Percentiles rank a stretch among this genome's conserved stretches.
These are phyloP conservation scores for Daedaleopsis nitida DNA, from an alignment of 768 basidiomycete species.

Conservation along the genomic window DNA sequence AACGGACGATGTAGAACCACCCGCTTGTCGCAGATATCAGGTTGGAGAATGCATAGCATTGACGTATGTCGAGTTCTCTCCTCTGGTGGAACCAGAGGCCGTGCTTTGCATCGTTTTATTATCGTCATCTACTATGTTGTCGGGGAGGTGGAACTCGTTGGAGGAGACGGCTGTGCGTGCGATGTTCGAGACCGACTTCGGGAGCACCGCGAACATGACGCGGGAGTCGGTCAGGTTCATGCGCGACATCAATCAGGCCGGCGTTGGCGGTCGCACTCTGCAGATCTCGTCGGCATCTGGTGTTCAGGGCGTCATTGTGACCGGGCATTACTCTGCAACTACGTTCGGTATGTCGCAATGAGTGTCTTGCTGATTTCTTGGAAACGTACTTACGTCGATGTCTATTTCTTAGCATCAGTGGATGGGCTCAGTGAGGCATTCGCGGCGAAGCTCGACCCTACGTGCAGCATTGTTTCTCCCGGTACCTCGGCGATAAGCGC, in stretches of 20 bases:
- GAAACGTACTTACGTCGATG: not conserved
- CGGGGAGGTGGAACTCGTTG: constrained; percentile 31
- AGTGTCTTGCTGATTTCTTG: not conserved
- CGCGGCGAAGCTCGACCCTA: constrained; percentile 14
- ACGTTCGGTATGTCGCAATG: constrained; percentile 18
- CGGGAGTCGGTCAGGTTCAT: constrained; percentile 32
- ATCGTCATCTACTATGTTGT: no score
- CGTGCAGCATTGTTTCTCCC: constrained; percentile 16
- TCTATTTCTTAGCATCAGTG: not conserved
- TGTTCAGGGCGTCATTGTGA: not conserved
- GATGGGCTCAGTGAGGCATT: constrained; percentile 10
- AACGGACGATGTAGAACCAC: no score
- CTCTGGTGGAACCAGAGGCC: no score
- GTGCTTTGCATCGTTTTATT: no score
- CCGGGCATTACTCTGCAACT: constrained; percentile 6
- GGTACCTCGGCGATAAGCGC: constrained; percentile 6
- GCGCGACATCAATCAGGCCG: constrained; percentile 26
- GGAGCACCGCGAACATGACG: constrained; percentile 31
- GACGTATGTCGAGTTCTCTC: no score
- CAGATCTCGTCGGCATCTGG: constrained; percentile 11
- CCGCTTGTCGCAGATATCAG: no score
- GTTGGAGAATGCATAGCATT: no score
- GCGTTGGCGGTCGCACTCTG: constrained; percentile 13
- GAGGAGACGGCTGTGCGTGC: constrained; percentile 29
- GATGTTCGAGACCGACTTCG: constrained; percentile 37